Evolutionary conservation across 352 stramenopile species (phyloP), one percentile per base, ranked within the genome.

Genomic region (Phytopythium cucurbitacearum): DNA sequence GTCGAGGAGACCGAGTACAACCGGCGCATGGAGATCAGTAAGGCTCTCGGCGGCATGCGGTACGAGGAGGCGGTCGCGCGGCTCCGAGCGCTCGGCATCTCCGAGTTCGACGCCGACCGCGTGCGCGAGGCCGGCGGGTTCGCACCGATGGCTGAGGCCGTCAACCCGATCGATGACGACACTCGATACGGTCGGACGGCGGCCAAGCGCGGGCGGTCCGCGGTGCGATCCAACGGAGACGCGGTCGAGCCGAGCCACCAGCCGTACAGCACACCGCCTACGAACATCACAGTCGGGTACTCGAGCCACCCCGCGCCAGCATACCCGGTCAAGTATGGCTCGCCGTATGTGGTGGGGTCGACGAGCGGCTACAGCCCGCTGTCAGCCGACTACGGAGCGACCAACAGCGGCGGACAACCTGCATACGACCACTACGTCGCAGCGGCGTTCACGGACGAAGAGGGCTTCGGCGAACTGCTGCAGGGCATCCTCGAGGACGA

Each of bases 1-100:
- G 67, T 91, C 15, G 84, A 94, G 56, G 84, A 89, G 57, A 65
- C 70, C 51, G 84, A 94, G 68, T 91, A 92, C 68, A 90, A 91
- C 55, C 76, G 80, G 34, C 77, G 84, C 36, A 89, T 91, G 77
- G 80, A 89, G 53, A 85, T 94, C 64, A 85, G 71, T 65, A 91
- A 91, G 60, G 72, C 79, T 7, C 69, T 91, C 35, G 81, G 78
- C 43, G 81, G 84, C 39, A 82, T 91, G 65, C 84, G 84, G 40
- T 94, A 92, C 59, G 84, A 94, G 40, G 84, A 94, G 38, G 81
- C 80, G 3, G 69, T 91, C 34, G 59, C 77, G 61, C 74, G 73
- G 3, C 71, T 91, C 36, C 71, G 76, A 5, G 71, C 59, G 52
- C 82, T 85, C 64, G 80, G 77, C 40, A 71, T 73, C 48, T 77